Base-by-base conservation (phyloP, 352 stramenopile genomes). In the Globisporangium rhizosaccharum region DNA sequence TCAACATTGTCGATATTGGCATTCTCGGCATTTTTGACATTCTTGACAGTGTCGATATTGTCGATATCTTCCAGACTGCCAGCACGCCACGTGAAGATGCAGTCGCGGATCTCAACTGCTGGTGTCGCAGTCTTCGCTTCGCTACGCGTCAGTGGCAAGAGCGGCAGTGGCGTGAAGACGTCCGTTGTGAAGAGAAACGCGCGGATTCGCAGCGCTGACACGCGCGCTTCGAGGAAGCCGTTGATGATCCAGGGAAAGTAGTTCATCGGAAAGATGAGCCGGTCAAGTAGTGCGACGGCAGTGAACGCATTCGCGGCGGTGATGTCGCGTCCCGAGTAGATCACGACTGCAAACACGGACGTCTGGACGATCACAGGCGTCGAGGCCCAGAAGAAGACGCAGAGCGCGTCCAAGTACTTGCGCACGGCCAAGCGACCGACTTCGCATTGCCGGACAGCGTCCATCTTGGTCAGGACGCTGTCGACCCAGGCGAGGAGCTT, bases 171-270 rank as follows among this genome's bases (percentile, higher is more conserved):
- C 0, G 37, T 44, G 26, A 59, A 59, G 15, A 36, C 20, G 12
- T 69, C 37, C 8, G 57, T 54, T 15, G 64, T 39, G 42, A 96
- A 92, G 7, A 97, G 62, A 36, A 88, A 96, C 28, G 56, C 59
- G 20, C 85, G 75, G 41, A 97, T 80, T 18, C 88, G 79, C 17
- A 85, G 57, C 12, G 80, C 85, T 44, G 89, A 97, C 9, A 97
- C 85, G 8, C 65, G 71, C 5, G 88, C 88, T 57, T 97, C 89
- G 0, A 96, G 70, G 53, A 96, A 87, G 6, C 87, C 86, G 37
- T 94, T 96, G 59, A 96, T 85, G 63, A 97, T 93, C 87, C 88
- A 96, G 20, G 88, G 88, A 26, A 96, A 94, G 45, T 92, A 92
- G 49, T 96, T 96, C 79, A 97, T 96, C 1, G 89, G 89, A 55